Evolutionary conservation across 202 grass and related monocot genomes (phyloP), one percentile per base, ranked within the genome.

Genomic region (Alloteropsis angusta): DNA sequence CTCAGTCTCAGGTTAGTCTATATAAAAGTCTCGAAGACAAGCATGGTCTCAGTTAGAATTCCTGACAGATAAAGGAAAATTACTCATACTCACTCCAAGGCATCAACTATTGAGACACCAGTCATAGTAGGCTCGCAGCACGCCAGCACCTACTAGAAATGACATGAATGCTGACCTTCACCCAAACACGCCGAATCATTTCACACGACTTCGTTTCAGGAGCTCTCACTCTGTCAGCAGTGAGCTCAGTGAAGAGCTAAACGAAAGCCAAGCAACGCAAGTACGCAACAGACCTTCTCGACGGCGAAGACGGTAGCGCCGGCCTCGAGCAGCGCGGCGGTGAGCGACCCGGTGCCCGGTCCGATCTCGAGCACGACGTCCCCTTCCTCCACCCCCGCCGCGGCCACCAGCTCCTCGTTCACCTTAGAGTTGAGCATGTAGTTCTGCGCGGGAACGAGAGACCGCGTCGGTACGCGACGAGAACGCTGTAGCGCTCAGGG

Each of bases 331-430:
- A 95, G 81, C 7, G 81, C 86, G 21, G 85, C 87, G 10, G 89
- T 98, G 52, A 95, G 91, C 8, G 96, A 95, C 9, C 96, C 96
- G 7, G 92, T 93, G 0, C 92, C 92, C 23, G 92, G 95, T 7
- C 95, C 92, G 1, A 95, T 98, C 87, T 98, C 92, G 45, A 95
- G 89, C 48, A 98, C 89, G 77, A 98, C 85, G 64, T 93, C 95
- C 4, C 91, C 95, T 6, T 90, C 85, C 60, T 83, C 83, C 15
- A 95, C 87, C 48, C 75, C 77, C 3, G 89, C 92, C 18, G 83
- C 95, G 36, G 47, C 54, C 30, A 64, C 65, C 54, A 98, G 92
- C 62, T 88, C 87, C 69, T 94, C 89, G 57, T 98, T 95, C 69
- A 95, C 60, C 70, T 68, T 87, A 50, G 91, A 72, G 89, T 90